Base-by-base conservation (phyloP, 306 rosid genomes). In the Erythrophleum fordii region DNA sequence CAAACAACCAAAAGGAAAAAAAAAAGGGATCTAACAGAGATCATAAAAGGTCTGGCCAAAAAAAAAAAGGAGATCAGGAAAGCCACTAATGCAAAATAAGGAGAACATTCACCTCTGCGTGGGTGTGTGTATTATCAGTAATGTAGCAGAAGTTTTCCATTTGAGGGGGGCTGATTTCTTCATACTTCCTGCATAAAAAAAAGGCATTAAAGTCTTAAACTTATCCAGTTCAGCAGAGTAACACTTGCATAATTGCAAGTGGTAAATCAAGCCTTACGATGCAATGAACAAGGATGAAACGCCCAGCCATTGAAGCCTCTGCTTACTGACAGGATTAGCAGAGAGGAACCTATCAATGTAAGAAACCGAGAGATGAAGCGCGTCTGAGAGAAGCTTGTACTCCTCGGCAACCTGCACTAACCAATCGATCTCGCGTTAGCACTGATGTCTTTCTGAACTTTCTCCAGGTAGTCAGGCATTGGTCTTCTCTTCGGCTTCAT, bases 351-450 rank as follows among this genome's bases (percentile, higher is more conserved):
- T 87, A 51, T 95, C 98, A 6, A 95, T 72, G 67, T 90, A 95
- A 0, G 92, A 85, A 59, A 95, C 81, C 1, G 91, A 68, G 52
- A 91, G 95, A 78, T 74, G 78, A 25, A 92, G 81, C 20, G 97
- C 87, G n/a, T 95, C 97, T 0, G 95, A 56, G 29, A 85, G 84
- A 34, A 95, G 97, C 81, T 84, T 87, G 76, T 89, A 88, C 17
- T 92, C 91, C 35, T 92, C 97, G 0, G 91, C 95, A 74, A 95
- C 92, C 23, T 90, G 92, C 12, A 89, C 94, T 62, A 95, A 74
- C 98, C 98, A 94, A 81, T 91, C 94, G 10, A 94, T 89, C 98
- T 92, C 91, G 87, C 90, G 22, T 82, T 83, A 0, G 89, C 59
- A 77, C 84, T 83, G 14, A 95, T 41, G 10, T 87, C 90, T 8